These are phyloP conservation scores for Aspergillus sp. DNA, from an alignment of 2,329 filamentous ascomycete genomes.

Conservation along the genomic window DNA sequence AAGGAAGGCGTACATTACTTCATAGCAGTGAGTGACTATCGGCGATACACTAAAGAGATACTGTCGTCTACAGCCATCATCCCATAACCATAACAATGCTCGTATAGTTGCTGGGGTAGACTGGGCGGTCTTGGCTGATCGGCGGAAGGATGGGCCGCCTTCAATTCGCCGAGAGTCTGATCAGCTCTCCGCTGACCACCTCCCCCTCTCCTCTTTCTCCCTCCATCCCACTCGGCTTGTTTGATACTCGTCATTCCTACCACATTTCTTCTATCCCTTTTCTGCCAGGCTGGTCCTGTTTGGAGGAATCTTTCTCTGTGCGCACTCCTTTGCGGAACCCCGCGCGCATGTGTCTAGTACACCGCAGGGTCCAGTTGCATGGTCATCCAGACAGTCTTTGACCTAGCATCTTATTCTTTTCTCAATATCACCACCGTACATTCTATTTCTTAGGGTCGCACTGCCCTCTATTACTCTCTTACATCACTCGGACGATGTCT, in stretches of 20 bases:
- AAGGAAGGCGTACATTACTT: not conserved
- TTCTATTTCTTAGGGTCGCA: not conserved
- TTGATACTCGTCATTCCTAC: constrained; percentile 2
- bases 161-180: constrained; percentile 1
- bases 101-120: not conserved
- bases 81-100: no score
- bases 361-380: constrained; percentile 8
- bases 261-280: not conserved
- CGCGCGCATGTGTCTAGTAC: constrained; percentile 13
- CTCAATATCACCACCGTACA: not conserved
- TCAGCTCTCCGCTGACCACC: not conserved
- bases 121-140: constrained; percentile 14
- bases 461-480: not conserved
- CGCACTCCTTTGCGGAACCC: constrained; percentile 4
- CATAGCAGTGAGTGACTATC: no score
- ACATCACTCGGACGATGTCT: constrained; percentile 40
- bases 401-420: constrained; percentile 1
- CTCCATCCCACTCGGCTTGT: constrained; percentile 2
- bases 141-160: constrained; percentile 8
- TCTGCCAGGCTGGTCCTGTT: constrained; percentile 36
- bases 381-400: constrained; percentile 8
- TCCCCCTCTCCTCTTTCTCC: constrained; percentile 7
- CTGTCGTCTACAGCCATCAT: no score
- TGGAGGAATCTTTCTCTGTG: constrained; percentile 12
- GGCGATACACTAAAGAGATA: no score